A percentile compares a stretch with the other conserved stretches of the same genome.
These are phyloP conservation scores for Phyllosticta capitalensis DNA, from an alignment of 2,329 filamentous ascomycete species.

Conservation along the genomic window DNA sequence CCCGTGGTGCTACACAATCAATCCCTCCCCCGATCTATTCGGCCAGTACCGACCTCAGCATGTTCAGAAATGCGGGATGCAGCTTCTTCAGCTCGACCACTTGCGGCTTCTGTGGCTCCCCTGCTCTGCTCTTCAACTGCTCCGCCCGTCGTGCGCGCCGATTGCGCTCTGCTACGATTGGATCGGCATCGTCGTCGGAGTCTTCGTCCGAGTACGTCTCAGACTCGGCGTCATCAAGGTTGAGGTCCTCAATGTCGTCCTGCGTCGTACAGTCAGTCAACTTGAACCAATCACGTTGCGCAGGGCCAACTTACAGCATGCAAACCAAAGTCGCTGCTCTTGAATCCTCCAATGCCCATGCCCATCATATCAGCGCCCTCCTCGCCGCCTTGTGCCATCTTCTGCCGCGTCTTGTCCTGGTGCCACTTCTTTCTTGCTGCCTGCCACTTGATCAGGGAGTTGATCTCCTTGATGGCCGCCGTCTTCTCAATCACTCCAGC, in stretches of 20 bases:
- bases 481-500: conserved; percentile 59
- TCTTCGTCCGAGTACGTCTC: conserved; percentile 47
- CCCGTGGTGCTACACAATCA: background rate
- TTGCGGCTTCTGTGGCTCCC: conserved; percentile 72
- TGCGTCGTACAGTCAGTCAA: conserved; percentile 17
- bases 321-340: conserved; percentile 78
- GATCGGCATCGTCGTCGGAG: conserved; percentile 72
- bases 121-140: conserved; percentile 66
- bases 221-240: conserved; percentile 59
- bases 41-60: conserved; percentile 73
- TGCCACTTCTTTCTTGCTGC: conserved; percentile 96
- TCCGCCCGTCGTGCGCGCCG: conserved; percentile 70
- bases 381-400: conserved; percentile 77
- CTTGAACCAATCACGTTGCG: background rate
- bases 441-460: conserved; percentile 85
- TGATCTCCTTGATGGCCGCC: conserved; percentile 68
- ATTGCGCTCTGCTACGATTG: conserved; percentile 77
- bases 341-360: conserved; percentile 42
- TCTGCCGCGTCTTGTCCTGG: conserved; percentile 92
- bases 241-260: conserved; percentile 74
- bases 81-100: conserved; percentile 74
- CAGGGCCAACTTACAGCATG: conserved; percentile 49
- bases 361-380: conserved; percentile 39
- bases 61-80: conserved; percentile 67
- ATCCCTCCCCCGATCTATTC: conserved; percentile 36